These are phyloP conservation scores for Microglena sp. DNA, from an alignment of 139 green algal species.

Conservation along the genomic window DNA sequence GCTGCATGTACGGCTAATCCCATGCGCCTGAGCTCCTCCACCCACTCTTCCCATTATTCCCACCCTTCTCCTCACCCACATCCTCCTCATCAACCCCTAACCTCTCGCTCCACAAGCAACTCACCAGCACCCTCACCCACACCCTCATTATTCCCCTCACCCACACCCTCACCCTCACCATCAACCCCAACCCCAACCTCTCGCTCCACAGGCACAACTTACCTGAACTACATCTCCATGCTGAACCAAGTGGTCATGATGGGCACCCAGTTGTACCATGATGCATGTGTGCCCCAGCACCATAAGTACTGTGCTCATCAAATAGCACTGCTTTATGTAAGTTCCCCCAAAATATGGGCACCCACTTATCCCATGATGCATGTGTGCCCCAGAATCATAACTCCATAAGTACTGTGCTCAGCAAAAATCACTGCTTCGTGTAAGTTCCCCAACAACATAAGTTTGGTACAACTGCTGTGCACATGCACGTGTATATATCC, in stretches of 20 bases:
- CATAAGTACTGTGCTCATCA: conserved; percentile 59
- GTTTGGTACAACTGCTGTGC: too few relatives aligned
- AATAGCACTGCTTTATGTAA: conserved; percentile 52
- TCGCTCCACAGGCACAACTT: conserved; percentile 25
- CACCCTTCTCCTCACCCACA: too few relatives aligned
- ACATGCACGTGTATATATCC: too few relatives aligned
- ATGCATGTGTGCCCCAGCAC: conserved; percentile 40
- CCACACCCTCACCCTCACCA: too few relatives aligned
- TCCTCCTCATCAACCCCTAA: background rate
- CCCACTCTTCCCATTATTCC: background rate
- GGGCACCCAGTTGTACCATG: conserved; percentile 54
- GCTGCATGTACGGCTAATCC: background rate
- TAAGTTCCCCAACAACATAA: conserved; percentile 48
- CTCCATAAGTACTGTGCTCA: conserved; percentile 57
- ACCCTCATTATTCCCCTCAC: background rate
- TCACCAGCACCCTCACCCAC: background rate
- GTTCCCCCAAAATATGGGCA: conserved; percentile 46
- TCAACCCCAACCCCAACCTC: too few relatives aligned
- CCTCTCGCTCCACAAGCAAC: too few relatives aligned
- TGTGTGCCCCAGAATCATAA: conserved; percentile 38
- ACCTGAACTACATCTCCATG: conserved; percentile 38
- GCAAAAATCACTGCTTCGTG: conserved; percentile 50
- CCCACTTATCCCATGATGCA: conserved; percentile 53
- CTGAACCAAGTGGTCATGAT: conserved; percentile 56
- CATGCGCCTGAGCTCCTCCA: background rate